Evolutionary conservation across 116 monocot genomes (phyloP), one percentile per base, ranked within the genome.

Genomic region (Dioscorea cayenensis): DNA sequence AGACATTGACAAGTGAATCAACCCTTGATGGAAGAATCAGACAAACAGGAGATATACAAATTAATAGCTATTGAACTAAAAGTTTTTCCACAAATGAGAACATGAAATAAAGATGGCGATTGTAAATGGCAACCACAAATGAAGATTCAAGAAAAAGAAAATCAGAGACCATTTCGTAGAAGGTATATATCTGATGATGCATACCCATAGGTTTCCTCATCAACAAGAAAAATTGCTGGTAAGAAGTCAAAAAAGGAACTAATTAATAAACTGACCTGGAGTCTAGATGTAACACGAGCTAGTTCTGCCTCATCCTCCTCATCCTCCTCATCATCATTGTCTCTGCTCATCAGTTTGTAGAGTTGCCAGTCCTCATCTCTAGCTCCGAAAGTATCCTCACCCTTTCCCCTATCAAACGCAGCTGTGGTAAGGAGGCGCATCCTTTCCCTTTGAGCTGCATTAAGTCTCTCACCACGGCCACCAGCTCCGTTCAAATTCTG

Each of bases 301-400:
- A 97, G 82, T 76, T 97, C 97, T 49, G 84, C 82, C 37, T 92
- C 86, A 72, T 88, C 86, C 62, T 96, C 90, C 60, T 74, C 77
- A n/a, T 85, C 83, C 59, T 90, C 88, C 61, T 92, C 95, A 51
- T 92, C 92, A 70, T 97, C 90, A 67, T 81, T 88, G 58, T 97
- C 97, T 81, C 74, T 92, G 78, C 93, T 97, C 93, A 97, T 97
- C 76, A 86, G 68, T 73, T 97, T 97, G 71, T 97, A 97, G 14
- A 97, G 81, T 75, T 90, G 88, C 97, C 97, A 97, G 72, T 97
- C 97, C 78, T 93, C 90, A 79, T 97, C 97, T 78, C 78, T 90
- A 35, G 85, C 77, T 64, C 97, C 97, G 81, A 93, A 97, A 36
- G 97, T 93, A 69, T 97, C 97, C 76, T 97, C 93, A 58, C 97